Conservation (phyloP, 164 flowering plant genomes). For the Cinnamomum chago region DNA sequence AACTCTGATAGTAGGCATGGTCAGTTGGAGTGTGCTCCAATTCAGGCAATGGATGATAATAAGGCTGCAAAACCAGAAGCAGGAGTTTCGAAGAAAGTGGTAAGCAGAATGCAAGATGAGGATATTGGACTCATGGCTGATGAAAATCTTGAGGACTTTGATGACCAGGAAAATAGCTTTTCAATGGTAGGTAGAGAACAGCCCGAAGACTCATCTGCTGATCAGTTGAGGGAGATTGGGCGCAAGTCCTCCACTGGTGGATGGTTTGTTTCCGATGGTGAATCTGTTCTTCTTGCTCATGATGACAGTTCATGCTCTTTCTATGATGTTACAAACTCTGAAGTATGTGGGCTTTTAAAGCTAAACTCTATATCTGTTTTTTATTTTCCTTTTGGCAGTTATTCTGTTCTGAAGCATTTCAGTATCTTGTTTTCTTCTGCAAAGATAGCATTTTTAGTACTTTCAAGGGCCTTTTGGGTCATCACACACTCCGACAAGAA, state of each 20-base stretch:
- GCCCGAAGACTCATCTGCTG: slow-evolving; percentile 36
- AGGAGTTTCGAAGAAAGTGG: slow-evolving; percentile 18
- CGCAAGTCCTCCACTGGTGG: slow-evolving; percentile 77
- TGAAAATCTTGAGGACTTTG: slow-evolving; percentile 73
- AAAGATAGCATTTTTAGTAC: too few relatives aligned
- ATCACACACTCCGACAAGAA: too few relatives aligned
- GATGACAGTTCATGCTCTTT: slow-evolving; percentile 86
- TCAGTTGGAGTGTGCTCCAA: slow-evolving; percentile 26
- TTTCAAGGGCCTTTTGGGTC: too few relatives aligned
- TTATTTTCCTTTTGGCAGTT: background rate
- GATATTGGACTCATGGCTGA: slow-evolving; percentile 46
- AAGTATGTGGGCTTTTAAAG: slow-evolving; percentile 39
- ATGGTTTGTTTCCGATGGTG: slow-evolving; percentile 97
- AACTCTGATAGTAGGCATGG: slow-evolving; percentile 9
- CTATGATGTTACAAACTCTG: slow-evolving; percentile 73
- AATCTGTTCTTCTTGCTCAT: slow-evolving; percentile 86
- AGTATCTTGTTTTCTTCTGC: background rate
- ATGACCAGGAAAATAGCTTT: slow-evolving; percentile 56
- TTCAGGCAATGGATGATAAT: slow-evolving; percentile 44
- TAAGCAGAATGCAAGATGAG: slow-evolving; percentile 18
- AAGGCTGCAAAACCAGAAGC: slow-evolving; percentile 19
- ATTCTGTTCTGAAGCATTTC: background rate
- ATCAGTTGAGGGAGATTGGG: slow-evolving; percentile 67
- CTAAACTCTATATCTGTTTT: background rate
- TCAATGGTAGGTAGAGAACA: slow-evolving; percentile 40